Evolutionary conservation across 2,329 filamentous ascomycete genomes (phyloP).

Genomic region (Penicillium oxalicum): DNA sequence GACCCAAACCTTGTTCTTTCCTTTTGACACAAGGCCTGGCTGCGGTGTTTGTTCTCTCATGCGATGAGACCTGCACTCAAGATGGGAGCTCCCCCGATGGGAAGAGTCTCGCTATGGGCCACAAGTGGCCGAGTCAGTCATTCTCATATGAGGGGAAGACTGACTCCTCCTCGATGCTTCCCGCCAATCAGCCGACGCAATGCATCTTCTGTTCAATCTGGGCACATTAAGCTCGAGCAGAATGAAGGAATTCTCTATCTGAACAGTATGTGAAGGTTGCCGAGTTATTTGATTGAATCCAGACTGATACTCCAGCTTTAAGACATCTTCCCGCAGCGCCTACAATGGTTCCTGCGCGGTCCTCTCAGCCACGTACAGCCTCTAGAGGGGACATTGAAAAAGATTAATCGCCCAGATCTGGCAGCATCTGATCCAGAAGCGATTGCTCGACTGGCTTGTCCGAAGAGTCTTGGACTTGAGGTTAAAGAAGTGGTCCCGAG

Average conservation of each 20-base stretch:
- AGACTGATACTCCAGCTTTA: neutral
- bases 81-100: neutral
- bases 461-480: conserved; percentile 56
- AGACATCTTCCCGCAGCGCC: conserved; percentile 79
- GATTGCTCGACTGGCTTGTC: conserved; percentile 58
- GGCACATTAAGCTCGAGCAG: conserved; percentile 69
- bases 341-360: conserved; percentile 57
- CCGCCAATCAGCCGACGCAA: conserved; percentile 17
- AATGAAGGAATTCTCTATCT: conserved; percentile 86
- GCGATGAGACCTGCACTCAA: conserved; percentile 19
- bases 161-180: conserved; percentile 7
- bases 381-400: conserved; percentile 46
- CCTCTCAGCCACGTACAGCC: conserved; percentile 43
- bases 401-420: conserved; percentile 47
- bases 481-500: conserved; percentile 78
- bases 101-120: conserved; percentile 1
- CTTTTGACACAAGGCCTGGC: neutral
- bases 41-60: neutral
- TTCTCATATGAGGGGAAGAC: conserved; percentile 10
- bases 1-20: conserved; percentile 4
- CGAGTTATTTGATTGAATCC: too few species aligned
- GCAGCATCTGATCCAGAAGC: conserved; percentile 52
- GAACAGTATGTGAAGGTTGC: conserved; percentile 58
- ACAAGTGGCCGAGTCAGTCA: neutral
- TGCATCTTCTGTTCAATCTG: conserved; percentile 60